Evolutionary conservation across 208 protist genomes (phyloP), one percentile per base, ranked within the genome.

Genomic region (Herpetomonas samuelpessoai): DNA sequence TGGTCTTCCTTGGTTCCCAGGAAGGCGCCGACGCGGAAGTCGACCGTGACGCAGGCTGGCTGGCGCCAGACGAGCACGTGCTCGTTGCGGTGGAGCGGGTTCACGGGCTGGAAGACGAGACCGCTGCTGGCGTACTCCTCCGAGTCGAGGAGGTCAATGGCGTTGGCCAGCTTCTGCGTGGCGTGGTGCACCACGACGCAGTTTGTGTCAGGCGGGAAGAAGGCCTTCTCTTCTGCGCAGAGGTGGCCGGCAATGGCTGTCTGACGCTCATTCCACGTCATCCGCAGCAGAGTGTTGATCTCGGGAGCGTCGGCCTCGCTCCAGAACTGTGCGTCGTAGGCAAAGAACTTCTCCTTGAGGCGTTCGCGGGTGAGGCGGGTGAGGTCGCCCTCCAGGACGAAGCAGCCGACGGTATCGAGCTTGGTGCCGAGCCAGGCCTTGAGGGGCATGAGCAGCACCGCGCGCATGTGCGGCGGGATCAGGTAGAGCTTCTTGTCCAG

Each of bases 271-370:
- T 51, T 52, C 79, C 81, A 91, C 46, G 65, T 73, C 76, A 86
- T 89, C 26, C 66, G 69, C 18, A 74, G 50, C 31, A 90, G 64
- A n/a, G 66, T 69, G 70, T 91, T 88, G 27, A 24, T 70, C 26
- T 56, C 59, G 29, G 76, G 71, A 29, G 56, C 51, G 16, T 52
- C 66, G 19, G 55, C 63, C 16, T 90, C 73, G 62, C 72, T 86
- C 88, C 88, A 91, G 75, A 74, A 94, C 59, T 83, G 72, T 25
- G 73, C 75, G 49, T 94, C 88, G 65, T 83, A 83, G 2, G 78
- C 84, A 22, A 94, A 59, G 57, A 94, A 90, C 46, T 81, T 76
- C 53, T 94, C 81, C 61, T 75, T 78, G 10, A 74, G 58, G 1
- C 64, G 71, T 27, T 88, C 83, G 55, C 61, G 52, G 31, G 30